Evolutionary conservation across 1,284 basidiomycete species (phyloP), one percentile per base, ranked within the genome.

Genomic region (Schizophyllum amplum): DNA sequence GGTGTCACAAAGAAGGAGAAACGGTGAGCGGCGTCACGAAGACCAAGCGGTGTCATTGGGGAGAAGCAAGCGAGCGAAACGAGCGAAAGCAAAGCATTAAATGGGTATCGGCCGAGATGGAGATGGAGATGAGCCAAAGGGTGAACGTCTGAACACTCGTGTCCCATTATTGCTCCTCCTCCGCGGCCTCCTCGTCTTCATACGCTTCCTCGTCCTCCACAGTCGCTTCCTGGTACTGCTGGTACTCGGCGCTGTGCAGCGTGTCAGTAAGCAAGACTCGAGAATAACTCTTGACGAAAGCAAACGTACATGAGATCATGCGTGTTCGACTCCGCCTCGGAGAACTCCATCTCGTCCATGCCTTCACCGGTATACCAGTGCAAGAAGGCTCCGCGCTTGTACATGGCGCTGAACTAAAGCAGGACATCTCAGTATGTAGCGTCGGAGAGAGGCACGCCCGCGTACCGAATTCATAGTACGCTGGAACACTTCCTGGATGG

Each of bases 321-420:
- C 15, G 82, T 74, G 67, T 93, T 92, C 66, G 86, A 90, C 72
- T 92, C 90, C 0, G 91, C 90, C 69, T 96, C 93, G 1, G 90
- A 84, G 72, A 97, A 95, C 72, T 96, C 94, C 89, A 94, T 88
- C 53, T 83, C 71, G 69, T 93, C 91, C 93, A 94, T 94, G 55
- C 93, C 93, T 70, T 94, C 92, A 23, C 84, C 88, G 20, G 87
- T 90, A 72, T 94, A 76, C 90, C 92, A 94, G 70, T 96, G 92
- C 58, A 94, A 72, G 79, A 90, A 96, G 2, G 94, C 93, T 55
- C 80, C 77, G 51, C 92, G 82, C 68, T 87, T 89, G 74, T 83
- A 94, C 88, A 94, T 92, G 3, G 78, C 73, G 1, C 80, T 62
- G 74, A 94, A 95, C 83, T 94, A 61, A 20, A 60, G 23, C 24